phyloP scores from a whole-genome alignment of 2,329 filamentous ascomycete species.

The Pochonia chlamydosporia region DNA sequence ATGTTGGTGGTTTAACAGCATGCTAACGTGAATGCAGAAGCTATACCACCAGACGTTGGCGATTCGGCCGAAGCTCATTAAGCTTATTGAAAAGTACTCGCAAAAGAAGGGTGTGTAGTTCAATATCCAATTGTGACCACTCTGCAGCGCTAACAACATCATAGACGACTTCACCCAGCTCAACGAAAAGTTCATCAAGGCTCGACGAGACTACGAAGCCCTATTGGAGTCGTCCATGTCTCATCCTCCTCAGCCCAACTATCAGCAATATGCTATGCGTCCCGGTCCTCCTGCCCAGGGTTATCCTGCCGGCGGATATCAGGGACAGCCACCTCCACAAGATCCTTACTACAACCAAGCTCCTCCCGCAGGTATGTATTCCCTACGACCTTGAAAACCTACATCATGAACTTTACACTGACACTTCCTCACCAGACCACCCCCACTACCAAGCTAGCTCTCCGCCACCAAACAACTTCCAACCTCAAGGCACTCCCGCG shows the following conservation, averaged over 20 bases:
- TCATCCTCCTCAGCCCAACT: conserved; percentile 75
- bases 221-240: conserved; percentile 96
- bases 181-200: conserved; percentile 99
- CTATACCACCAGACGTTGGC: conserved; percentile 88
- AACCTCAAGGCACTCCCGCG: conserved; percentile 32
- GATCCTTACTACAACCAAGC: conserved; percentile 63
- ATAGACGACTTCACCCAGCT: conserved; percentile 95
- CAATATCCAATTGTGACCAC: background rate
- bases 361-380: conserved; percentile 31
- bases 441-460: conserved; percentile 40
- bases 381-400: background rate
- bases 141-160: conserved; percentile 9
- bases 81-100: conserved; percentile 97
- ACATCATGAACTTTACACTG: conserved; percentile 3
- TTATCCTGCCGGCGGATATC: conserved; percentile 36
- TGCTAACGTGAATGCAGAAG: conserved; percentile 45
- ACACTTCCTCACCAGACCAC: conserved; percentile 31
- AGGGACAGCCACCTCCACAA: conserved; percentile 40
- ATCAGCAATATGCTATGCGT: conserved; percentile 61
- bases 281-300: conserved; percentile 42
- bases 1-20: background rate
- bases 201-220: conserved; percentile 89
- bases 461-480: conserved; percentile 37
- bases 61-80: conserved; percentile 93
- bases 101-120: conserved; percentile 78